These are phyloP conservation scores for Mycena pura DNA, from an alignment of 768 basidiomycete genomes.

Conservation along the genomic window DNA sequence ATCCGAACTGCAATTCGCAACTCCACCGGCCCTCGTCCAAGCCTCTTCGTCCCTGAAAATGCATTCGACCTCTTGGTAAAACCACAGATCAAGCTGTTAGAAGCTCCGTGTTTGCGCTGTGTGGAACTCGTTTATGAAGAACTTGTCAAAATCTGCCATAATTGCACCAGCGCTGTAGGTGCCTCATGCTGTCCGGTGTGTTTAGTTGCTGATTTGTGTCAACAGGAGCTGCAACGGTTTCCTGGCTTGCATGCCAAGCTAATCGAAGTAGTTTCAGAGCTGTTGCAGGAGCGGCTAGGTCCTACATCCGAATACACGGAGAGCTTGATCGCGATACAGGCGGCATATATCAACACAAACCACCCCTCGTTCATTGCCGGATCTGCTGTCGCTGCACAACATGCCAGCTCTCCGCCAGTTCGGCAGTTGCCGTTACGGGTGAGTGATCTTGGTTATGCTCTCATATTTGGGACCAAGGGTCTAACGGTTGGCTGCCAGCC, in stretches of 20 bases:
- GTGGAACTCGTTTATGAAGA: conserved; percentile 99
- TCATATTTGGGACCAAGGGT: conserved; percentile 13
- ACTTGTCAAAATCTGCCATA: conserved; percentile 98
- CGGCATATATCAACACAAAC: conserved; percentile 99
- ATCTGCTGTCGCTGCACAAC: conserved; percentile 67
- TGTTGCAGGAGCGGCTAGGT: conserved; percentile 92
- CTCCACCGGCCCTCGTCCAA: conserved; percentile 95
- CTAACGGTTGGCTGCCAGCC: conserved; percentile 53
- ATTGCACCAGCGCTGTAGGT: conserved; percentile 88
- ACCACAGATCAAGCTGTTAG: conserved; percentile 96
- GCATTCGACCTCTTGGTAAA: conserved; percentile 98
- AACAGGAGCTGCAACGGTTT: conserved; percentile 93
- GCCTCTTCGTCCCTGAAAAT: conserved; percentile 95
- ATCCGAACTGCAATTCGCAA: conserved; percentile 98
- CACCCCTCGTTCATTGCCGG: conserved; percentile 93
- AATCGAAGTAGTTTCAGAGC: conserved; percentile 96
- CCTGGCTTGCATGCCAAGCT: conserved; percentile 91
- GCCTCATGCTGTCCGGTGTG: not conserved
- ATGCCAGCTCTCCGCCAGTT: conserved; percentile 49
- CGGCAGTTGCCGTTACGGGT: conserved; percentile 60
- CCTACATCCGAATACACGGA: conserved; percentile 97
- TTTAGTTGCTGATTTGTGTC: not conserved
- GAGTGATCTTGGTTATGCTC: conserved; percentile 34
- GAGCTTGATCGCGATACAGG: conserved; percentile 95
- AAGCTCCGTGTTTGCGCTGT: conserved; percentile 92